Base-by-base conservation (phyloP, 257 asterid species). In the Solanum boliviense region DNA sequence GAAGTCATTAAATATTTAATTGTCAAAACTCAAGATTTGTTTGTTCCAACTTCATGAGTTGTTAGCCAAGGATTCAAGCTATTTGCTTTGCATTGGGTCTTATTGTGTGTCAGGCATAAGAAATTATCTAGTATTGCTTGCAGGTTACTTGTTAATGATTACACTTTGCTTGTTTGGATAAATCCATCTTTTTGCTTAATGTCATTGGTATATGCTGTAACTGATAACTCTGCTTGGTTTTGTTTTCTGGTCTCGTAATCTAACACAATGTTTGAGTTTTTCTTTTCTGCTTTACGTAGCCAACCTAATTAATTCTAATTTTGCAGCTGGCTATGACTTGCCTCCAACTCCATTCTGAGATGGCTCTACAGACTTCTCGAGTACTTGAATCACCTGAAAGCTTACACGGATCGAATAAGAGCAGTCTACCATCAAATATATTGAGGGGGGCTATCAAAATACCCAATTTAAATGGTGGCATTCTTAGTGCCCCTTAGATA, bases 291-390 rank as follows among this genome's bases (percentile, higher is more conserved):
- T 78, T n/a, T 41, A 39, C 9, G 10, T 62, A 23, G 48, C 31
- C 20, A 56, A 23, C 44, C 23, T 86, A 86, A 68, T 39, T 84
- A 31, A 60, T 41, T 75, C 88, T 79, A 85, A 41, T 70, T 32
- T 39, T 91, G 93, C 95, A 97, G 99, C 94, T 97, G 85, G 98
- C 98, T 7, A 91, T 94, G 95, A 92, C 93, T 84, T 97, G 99
- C 88, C 94, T 96, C 88, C 98, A 97, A 91, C 96, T 93, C 83
- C 99, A 97, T 85, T 92, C 98, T 23, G 99, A 95, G 93, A 93
- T 96, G 98, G 98, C 94, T 65, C 92, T 97, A 86, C 98, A 94
- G 91, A 95, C 98, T 84, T 95, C 98, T 84, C 94, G 99, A 86
- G 96, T 96, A 15, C 93, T 95, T 20, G 98, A 94, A 88, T 91